Base-by-base conservation (phyloP, 306 rosid species). In the Quercus ilex region DNA sequence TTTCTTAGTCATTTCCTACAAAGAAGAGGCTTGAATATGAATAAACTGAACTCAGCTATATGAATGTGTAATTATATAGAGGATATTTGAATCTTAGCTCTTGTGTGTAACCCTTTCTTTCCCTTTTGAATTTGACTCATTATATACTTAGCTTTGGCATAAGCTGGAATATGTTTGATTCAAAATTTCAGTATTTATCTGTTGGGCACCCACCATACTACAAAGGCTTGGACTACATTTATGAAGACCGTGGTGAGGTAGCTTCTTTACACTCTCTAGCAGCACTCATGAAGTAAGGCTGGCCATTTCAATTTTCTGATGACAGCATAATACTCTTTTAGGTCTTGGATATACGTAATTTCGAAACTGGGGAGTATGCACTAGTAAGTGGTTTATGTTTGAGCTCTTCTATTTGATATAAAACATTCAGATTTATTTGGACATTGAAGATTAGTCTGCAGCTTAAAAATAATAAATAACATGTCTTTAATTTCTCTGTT, bases 201-300 rank as follows among this genome's bases (percentile, higher is more conserved):
- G 97, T 94, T 77, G 99, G 99, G 14, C 99, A 92, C 74, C 99
- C 99, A 71, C 94, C 97, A 56, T 94, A 94, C 65, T 92, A 85
- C 94, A 94, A 92, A 86, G 99, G 99, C 79, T 80, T 94, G 77
- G 97, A 94, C 77, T 94, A 94, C 81, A 94, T 94, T 62, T 94
- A 94, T 77, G 97, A 92, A 89, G 97, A 94, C 85, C 97, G 99
- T 30, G 99, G 99, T 6, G 99, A 94, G 99, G 97, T 91, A 89
- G 25, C 68, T 59, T 60, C n/a, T n/a, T 63, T 55, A 6, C 4
- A 30, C 25, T 21, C 28, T 31, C 49, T 33, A 31, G 17, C 71
- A 55, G 71, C 51, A 26, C 33, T 17, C 33, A 25, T 55, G 59
- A 43, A 31, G 71, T 25, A 11, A 6, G 55, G 69, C 30, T 20